Evolutionary conservation across 2,329 filamentous ascomycete species (phyloP).

Genomic region (Colletotrichum sansevieriae): DNA sequence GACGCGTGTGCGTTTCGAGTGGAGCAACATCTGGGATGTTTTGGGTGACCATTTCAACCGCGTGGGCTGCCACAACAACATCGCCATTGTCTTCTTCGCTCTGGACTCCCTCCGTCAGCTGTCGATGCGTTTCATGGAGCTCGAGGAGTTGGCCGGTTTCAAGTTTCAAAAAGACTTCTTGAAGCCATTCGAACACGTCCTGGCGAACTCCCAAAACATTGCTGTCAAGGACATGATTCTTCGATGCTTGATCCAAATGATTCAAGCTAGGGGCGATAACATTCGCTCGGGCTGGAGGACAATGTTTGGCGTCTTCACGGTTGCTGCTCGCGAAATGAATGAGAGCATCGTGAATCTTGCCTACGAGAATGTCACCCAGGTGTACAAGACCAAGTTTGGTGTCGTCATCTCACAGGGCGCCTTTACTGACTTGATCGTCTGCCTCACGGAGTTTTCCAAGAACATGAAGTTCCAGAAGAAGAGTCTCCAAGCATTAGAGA

Average conservation of each 20-base stretch:
- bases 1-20: conserved; percentile 97
- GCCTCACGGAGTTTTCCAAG: conserved; percentile 98
- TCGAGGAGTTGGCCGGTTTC: conserved; percentile 97
- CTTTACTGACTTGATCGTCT: conserved; percentile 96
- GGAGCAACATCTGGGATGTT: conserved; percentile 97
- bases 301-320: conserved; percentile 99
- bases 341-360: conserved; percentile 97
- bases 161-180: conserved; percentile 99
- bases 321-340: conserved; percentile 91
- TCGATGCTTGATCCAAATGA: conserved; percentile 98
- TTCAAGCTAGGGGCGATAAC: conserved; percentile 94
- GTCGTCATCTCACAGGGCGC: conserved; percentile 96
- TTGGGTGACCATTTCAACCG: conserved; percentile 99
- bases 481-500: conserved; percentile 94
- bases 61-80: conserved; percentile 96
- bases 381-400: conserved; percentile 95
- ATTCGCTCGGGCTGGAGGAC: conserved; percentile 98
- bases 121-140: conserved; percentile 99
- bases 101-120: conserved; percentile 94
- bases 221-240: conserved; percentile 98
- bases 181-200: conserved; percentile 97
- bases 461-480: conserved; percentile 99
- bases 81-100: conserved; percentile 96
- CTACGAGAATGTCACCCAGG: conserved; percentile 95
- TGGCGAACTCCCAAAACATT: conserved; percentile 91